phyloP scores from a whole-genome alignment of 129 eudicot genomes.

The Lactuca saligna region DNA sequence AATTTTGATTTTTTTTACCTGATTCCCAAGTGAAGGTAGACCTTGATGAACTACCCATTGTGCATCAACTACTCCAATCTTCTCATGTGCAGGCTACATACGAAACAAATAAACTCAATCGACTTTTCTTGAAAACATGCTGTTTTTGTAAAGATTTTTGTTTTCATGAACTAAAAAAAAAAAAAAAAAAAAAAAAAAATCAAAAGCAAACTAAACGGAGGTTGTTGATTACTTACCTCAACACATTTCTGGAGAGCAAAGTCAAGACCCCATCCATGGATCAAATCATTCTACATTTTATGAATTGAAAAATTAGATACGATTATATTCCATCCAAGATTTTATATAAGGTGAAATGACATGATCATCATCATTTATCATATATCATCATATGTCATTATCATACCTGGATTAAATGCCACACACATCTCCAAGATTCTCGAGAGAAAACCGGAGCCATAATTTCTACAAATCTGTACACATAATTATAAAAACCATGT shows the following conservation, averaged over 20 bases:
- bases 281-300: slow-evolving; percentile 81
- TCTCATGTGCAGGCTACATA: slow-evolving; percentile 77
- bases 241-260: slow-evolving; percentile 78
- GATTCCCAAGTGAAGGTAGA: slow-evolving; percentile 81
- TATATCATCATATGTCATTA: background rate
- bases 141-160: background rate
- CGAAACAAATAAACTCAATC: background rate
- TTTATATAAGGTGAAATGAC: slow-evolving; percentile 11
- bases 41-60: slow-evolving; percentile 92
- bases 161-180: too few relatives aligned
- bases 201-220: background rate
- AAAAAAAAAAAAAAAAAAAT: too few relatives aligned
- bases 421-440: slow-evolving; percentile 96
- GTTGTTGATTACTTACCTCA: slow-evolving; percentile 48
- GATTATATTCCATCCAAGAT: slow-evolving; percentile 1
- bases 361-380: background rate
- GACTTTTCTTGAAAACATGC: background rate
- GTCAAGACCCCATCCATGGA: slow-evolving; percentile 98
- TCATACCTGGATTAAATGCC: slow-evolving; percentile 90
- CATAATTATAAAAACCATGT: background rate
- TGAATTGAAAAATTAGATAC: slow-evolving; percentile 11
- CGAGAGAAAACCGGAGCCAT: slow-evolving; percentile 98
- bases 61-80: slow-evolving; percentile 95
- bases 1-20: slow-evolving; percentile 44
- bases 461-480: slow-evolving; percentile 84